These are phyloP conservation scores for Globisporangium splendens DNA, from an alignment of 352 stramenopile genomes.

Conservation along the genomic window DNA sequence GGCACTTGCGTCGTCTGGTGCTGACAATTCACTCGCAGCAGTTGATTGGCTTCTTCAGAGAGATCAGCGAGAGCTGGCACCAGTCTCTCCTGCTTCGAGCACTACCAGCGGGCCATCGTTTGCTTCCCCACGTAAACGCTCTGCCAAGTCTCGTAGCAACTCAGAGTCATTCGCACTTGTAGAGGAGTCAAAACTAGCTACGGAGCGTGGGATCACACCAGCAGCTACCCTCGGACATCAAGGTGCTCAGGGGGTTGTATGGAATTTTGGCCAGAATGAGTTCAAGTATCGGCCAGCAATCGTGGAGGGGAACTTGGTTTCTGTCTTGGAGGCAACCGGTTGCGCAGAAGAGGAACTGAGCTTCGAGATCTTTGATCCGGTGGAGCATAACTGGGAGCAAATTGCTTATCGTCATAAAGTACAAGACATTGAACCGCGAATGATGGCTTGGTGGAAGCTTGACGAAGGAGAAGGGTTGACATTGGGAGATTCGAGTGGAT, in stretches of 20 bases:
- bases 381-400: conserved; percentile 46
- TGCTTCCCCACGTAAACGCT: conserved; percentile 2
- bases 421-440: conserved; percentile 42
- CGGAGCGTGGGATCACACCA: conserved; percentile 15
- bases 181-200: neutral
- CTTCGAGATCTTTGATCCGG: conserved; percentile 66
- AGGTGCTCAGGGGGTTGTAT: conserved; percentile 57
- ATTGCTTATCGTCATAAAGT: conserved; percentile 62
- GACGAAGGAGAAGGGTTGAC: conserved; percentile 40
- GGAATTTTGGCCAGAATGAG: conserved; percentile 65
- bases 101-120: neutral
- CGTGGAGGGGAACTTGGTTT: conserved; percentile 19
- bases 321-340: conserved; percentile 27
- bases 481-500: conserved; percentile 41
- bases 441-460: conserved; percentile 61
- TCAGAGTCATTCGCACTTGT: conserved; percentile 1
- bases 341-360: conserved; percentile 22
- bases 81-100: neutral
- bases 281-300: conserved; percentile 42
- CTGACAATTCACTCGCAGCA: conserved; percentile 20
- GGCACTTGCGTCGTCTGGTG: conserved; percentile 27
- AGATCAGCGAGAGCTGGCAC: neutral
- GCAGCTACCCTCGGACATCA: conserved; percentile 44
- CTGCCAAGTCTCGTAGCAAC: conserved; percentile 8
- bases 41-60: conserved; percentile 43